Conservation (phyloP, 805 yeast genomes). For the Myxozyma udenii region DNA sequence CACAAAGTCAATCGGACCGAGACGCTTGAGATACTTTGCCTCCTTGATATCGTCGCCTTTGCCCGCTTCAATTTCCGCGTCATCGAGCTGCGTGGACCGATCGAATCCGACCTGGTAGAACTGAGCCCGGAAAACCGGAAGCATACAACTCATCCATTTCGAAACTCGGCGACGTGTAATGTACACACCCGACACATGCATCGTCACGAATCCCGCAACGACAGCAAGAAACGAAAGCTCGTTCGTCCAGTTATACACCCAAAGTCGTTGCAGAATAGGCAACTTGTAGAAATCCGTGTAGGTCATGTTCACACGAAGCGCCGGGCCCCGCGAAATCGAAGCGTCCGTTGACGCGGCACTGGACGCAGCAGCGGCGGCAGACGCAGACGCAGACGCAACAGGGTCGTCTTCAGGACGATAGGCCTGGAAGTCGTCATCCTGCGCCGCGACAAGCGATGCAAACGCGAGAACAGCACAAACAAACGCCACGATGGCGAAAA, state of each 20-base stretch:
- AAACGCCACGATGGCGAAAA: conserved; percentile 8
- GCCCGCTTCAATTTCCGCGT: conserved; percentile 15
- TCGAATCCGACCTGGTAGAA: conserved; percentile 70
- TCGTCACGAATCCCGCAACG: conserved; percentile 48
- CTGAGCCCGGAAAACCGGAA: conserved; percentile 57
- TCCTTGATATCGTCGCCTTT: conserved; percentile 39
- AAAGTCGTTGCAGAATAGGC: conserved; percentile 58
- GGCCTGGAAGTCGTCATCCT: conserved; percentile 27
- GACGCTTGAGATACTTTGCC: conserved; percentile 45
- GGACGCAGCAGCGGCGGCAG: conserved; percentile 10
- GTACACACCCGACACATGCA: conserved; percentile 58
- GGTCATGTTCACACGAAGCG: conserved; percentile 17
- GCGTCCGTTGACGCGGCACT: neutral
- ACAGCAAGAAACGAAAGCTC: conserved; percentile 59
- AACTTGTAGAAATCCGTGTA: conserved; percentile 51
- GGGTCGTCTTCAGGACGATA: conserved; percentile 18
- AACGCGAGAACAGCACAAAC: conserved; percentile 2
- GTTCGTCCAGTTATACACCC: conserved; percentile 68
- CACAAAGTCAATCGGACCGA: conserved; percentile 57
- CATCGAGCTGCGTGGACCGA: conserved; percentile 14
- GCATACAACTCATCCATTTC: conserved; percentile 50
- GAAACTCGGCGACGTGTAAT: conserved; percentile 58
- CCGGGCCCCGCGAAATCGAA: neutral
- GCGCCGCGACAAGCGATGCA: conserved; percentile 6
- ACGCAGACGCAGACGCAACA: conserved; percentile 6